Evolutionary conservation across 2,329 filamentous ascomycete genomes (phyloP), one percentile per base, ranked within the genome.

Genomic region (Tolypocladium nubicola): DNA sequence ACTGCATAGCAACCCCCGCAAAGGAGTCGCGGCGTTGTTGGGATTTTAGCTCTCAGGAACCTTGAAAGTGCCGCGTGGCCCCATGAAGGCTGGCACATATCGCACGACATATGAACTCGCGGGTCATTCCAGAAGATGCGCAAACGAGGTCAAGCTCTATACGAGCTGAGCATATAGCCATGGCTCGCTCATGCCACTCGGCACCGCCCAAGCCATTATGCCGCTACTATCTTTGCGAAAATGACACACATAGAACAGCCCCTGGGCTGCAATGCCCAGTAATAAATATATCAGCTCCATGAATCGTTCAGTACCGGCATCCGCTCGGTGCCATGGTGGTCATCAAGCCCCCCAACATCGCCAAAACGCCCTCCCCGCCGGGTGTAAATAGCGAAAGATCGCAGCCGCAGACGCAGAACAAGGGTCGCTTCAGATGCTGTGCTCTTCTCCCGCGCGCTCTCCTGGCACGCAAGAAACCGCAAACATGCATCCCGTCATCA

Each of bases 401-500:
- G 47, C 47, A 35, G 47, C 26, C 47, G 47, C 35, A 53, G 52
- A 39, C 35, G 38, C 52, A 40, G 14, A 54, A 54, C 10, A 13
- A 41, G 9, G 26, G 53, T 54, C 53, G 53, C 53, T 47, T 33
- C 40, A 45, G 53, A 35, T 54, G 52, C 52, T 41, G 30, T 54
- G 52, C 39, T 50, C 47, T n/a, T 50, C 19, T 26, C 52, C 37
- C 35, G n/a, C n/a, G 35, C 26, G 52, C 35, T 53, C 35, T 39
- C 23, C 33, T 6, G 35, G 35, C n/a, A 23, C 52, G 52, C n/a
- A n/a, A 30, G 35, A 39, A 23, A 45, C 52, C 47, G 47, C 19
- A 33, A 50, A 50, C 14, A 19, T 21, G 38, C 39, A 54, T 57
- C 52, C 56, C 56, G 33, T 61, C 58, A 56, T 61, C 38, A 61